Evolutionary conservation across 2,329 filamentous ascomycete species (phyloP), one percentile per base, ranked within the genome.

Genomic region (Talaromyces sp.): DNA sequence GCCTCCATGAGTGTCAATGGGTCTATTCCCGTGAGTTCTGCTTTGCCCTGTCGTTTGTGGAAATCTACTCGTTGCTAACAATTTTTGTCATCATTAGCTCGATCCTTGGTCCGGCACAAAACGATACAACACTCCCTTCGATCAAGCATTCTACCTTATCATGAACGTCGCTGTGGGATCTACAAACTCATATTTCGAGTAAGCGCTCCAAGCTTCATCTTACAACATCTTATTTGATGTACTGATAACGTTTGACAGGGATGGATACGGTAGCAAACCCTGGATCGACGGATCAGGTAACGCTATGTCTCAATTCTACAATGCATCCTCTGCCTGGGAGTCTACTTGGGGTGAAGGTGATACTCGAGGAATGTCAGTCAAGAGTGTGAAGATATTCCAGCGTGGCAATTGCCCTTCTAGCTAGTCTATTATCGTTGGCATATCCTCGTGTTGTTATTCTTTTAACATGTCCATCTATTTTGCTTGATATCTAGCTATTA

Each of bases 111-210:
- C 63, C 1, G 63, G 37, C 10, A 65, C 63, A 35, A 52, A 60
- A 16, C 58, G 59, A 33, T 65, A 57, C 27, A 65, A 65, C 22
- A 65, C 63, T 3, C 63, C 63, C 7, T 65, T 65, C 19, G 63
- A 65, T 24, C 48, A 62, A 39, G 63, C 63, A 3, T 65, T 65
- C 33, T 65, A 65, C 13, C 52, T 65, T 3, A 65, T 65, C 56
- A 3, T 65, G 41, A 65, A 65, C 43, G 63, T 65, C 3, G 63
- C 63, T 2, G 63, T 65, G 0, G 63, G 63, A 13, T 41, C 39
- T 5, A 61, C 50, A 10, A 48, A 62, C 43, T 48, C 57, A 9
- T 65, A 65, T 45, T 65, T 65, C 33, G 16, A 37, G 63, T 65
- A 62, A 65, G 63, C 9, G 8, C 22, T 27, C 9, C 47, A 8